Conservation (phyloP, 768 basidiomycete species). For the Boletellus ananiceps region DNA sequence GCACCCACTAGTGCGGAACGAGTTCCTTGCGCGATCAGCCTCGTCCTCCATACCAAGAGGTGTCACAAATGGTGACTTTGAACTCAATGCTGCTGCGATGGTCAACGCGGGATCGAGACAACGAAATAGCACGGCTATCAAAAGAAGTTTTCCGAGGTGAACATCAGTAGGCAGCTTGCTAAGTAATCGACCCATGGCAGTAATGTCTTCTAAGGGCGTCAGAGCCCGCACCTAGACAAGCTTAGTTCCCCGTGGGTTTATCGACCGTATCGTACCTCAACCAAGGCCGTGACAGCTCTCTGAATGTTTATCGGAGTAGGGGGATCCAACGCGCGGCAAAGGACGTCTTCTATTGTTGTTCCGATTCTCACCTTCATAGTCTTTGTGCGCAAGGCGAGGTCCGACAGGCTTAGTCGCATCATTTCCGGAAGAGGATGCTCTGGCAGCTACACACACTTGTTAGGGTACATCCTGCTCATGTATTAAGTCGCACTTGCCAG, state of each 20-base stretch:
- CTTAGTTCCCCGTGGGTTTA: background rate
- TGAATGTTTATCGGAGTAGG: constrained; percentile 84
- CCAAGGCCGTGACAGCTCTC: constrained; percentile 82
- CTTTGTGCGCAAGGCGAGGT: constrained; percentile 87
- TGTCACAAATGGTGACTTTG: constrained; percentile 89
- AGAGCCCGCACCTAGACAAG: constrained; percentile 71
- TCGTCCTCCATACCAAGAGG: constrained; percentile 86
- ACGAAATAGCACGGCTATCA: constrained; percentile 77
- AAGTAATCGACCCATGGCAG: constrained; percentile 85
- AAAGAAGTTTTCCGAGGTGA: constrained; percentile 89
- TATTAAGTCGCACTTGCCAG: constrained; percentile 41
- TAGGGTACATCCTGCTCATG: background rate
- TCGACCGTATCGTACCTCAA: constrained; percentile 54
- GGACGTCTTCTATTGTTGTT: constrained; percentile 81
- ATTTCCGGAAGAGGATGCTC: constrained; percentile 94
- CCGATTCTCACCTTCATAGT: constrained; percentile 90
- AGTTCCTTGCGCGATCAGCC: constrained; percentile 76
- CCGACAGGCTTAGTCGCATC: constrained; percentile 86
- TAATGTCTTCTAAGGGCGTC: constrained; percentile 84
- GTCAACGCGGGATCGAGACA: constrained; percentile 97
- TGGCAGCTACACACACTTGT: constrained; percentile 53
- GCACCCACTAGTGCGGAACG: constrained; percentile 68
- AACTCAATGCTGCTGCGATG: constrained; percentile 87
- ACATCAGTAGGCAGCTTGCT: constrained; percentile 95
- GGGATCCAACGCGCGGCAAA: constrained; percentile 85